phyloP scores from a whole-genome alignment of 2,329 filamentous ascomycete species.

The Fusarium subglutinans region DNA sequence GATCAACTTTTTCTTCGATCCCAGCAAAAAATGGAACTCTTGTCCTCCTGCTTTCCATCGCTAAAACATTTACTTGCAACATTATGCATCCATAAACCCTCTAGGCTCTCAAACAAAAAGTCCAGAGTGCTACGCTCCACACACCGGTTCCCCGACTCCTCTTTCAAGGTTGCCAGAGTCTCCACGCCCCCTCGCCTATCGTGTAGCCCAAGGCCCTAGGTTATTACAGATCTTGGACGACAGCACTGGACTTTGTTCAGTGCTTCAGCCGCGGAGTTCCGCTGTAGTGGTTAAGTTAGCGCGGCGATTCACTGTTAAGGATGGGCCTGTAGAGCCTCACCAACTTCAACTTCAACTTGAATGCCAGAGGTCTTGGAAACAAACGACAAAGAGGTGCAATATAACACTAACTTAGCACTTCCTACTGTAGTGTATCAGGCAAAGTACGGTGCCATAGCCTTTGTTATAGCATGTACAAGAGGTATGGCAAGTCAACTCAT shows the following conservation, averaged over 20 bases:
- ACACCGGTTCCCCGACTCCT: background rate
- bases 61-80: background rate
- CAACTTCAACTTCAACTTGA: background rate
- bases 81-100: background rate
- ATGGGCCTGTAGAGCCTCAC: slow-evolving; percentile 4
- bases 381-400: background rate
- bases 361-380: background rate
- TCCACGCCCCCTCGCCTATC: slow-evolving; percentile 31
- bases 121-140: background rate
- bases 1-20: slow-evolving; percentile 7
- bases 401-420: background rate
- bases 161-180: background rate
- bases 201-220: slow-evolving; percentile 4
- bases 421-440: background rate
- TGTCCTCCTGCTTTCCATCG: background rate
- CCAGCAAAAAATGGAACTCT: background rate
- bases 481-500: background rate
- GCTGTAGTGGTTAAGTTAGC: slow-evolving; percentile 4
- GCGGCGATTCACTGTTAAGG: slow-evolving; percentile 5
- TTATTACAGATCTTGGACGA: slow-evolving; percentile 1
- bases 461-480: background rate
- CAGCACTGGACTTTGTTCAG: background rate
- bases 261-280: slow-evolving; percentile 15
- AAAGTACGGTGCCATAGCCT: too few species aligned
- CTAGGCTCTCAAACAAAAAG: background rate